A percentile compares a stretch with the other conserved stretches of the same genome.
phyloP scores from a whole-genome alignment of 1,139 yeast genomes.

The Saccharomyces hybrid region DNA sequence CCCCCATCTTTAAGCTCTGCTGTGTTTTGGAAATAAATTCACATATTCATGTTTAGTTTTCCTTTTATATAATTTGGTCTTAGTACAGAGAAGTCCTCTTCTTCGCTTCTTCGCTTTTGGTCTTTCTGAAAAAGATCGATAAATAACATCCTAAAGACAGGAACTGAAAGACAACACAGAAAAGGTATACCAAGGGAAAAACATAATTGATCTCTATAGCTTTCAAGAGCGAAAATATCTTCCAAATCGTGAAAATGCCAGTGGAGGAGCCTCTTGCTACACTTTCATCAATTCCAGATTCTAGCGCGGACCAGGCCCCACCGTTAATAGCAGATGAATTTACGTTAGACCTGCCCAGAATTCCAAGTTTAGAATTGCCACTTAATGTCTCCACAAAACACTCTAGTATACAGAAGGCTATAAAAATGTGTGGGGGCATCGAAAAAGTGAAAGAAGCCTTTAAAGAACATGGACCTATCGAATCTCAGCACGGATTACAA shows the following conservation, averaged over 20 bases:
- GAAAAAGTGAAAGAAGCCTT: constrained; percentile 36
- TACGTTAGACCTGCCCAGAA: constrained; percentile 68
- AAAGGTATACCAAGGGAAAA: background rate
- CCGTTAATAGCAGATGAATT: constrained; percentile 40
- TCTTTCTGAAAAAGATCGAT: background rate
- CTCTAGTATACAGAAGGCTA: constrained; percentile 52
- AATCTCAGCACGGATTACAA: constrained; percentile 57
- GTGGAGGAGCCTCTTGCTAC: background rate
- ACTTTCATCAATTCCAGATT: background rate
- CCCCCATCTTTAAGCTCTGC: too few species aligned
- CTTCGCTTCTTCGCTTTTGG: too few species aligned
- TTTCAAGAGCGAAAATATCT: background rate
- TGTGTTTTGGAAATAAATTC: background rate
- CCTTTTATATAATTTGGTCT: background rate
- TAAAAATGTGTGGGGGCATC: constrained; percentile 72
- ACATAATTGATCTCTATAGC: background rate
- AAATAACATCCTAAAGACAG: background rate
- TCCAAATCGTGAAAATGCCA: background rate
- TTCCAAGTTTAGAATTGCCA: constrained; percentile 75
- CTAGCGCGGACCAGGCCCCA: constrained; percentile 3
- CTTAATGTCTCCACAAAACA: constrained; percentile 42
- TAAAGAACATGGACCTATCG: constrained; percentile 33
- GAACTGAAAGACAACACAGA: background rate
- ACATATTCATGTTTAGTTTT: background rate
- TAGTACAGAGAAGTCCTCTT: background rate